Evolutionary conservation across 495 filamentous ascomycete genomes (phyloP), one percentile per base, ranked within the genome.

Genomic region (Cercophora sp.): DNA sequence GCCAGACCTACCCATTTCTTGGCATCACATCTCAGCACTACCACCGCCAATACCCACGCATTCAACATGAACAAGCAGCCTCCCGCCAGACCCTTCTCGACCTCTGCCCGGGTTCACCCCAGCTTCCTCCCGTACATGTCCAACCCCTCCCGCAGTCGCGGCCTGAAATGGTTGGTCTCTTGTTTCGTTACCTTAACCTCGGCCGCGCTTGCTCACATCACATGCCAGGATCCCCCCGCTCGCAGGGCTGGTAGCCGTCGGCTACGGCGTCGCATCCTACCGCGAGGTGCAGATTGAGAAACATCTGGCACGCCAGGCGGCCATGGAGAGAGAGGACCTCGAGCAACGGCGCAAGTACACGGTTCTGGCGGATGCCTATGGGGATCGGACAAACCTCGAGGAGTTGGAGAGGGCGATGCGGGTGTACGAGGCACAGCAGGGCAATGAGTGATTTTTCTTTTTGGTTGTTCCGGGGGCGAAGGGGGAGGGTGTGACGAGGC

Each of bases 391-490:
- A 5, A 80, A 73, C 56, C 42, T 84, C 13, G 69, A 76, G 16
- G 81, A 79, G 65, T 65, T 85, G 31, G 77, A 83, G 58, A 68
- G 77, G 6, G 82, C 82, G n/a, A 64, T 85, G 45, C 64, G 70
- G n/a, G 69, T 71, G 5, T 83, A 83, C 45, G 73, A 79, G 45
- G 47, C 54, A 22, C 65, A 62, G 37, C 53, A 55, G 57, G 53
- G 62, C 52, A 66, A 57, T 62, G 48, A 69, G 54, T 52, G 19
- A 51, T 11, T n/a, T n/a, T n/a, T n/a, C n/a, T n/a, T n/a, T n/a
- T n/a, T n/a, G 46, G 36, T 10, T 46, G 26, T 20, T n/a, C 10
- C n/a, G 15, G 29, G 29, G 19, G n/a, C 39, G 41, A n/a, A n/a
- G 22, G 25, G 10, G 18, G 11, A 3, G 1, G 20, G 24, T 27